Percentiles rank a stretch among this genome's conserved stretches.
Evolutionary conservation across 495 filamentous ascomycete species (phyloP).

Genomic region (Ramalina peruviana): DNA sequence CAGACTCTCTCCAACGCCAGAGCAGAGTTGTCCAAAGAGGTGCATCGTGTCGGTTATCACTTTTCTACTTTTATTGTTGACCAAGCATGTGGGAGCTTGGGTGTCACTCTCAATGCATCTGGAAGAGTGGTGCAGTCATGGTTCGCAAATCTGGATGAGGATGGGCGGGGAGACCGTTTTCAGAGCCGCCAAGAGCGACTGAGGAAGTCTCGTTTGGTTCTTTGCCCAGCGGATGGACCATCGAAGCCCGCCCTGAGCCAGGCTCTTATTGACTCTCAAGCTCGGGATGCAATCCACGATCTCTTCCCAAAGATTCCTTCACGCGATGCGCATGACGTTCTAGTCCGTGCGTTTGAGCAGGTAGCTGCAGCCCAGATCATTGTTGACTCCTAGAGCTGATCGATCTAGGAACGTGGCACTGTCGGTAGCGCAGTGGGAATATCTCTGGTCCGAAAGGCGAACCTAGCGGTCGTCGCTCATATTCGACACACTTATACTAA

Average conservation of each 20-base stretch:
- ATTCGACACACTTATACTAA: constrained; percentile 76
- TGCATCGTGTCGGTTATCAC: constrained; percentile 72
- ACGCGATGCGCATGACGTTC: constrained; percentile 60
- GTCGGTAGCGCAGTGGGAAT: constrained; percentile 59
- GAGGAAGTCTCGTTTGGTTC: constrained; percentile 5
- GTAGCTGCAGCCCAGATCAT: constrained; percentile 28
- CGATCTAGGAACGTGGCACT: constrained; percentile 32
- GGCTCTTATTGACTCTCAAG: constrained; percentile 55
- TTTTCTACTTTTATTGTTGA: constrained; percentile 45
- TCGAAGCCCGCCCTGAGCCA: constrained; percentile 25
- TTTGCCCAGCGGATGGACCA: constrained; percentile 1
- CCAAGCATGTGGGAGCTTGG: constrained; percentile 34
- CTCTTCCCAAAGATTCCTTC: constrained; percentile 78
- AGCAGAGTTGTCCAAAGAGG: constrained; percentile 46
- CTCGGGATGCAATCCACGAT: constrained; percentile 60
- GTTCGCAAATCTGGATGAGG: constrained; percentile 6
- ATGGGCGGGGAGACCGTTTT: neutral
- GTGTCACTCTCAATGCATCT: constrained; percentile 28
- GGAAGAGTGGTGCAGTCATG: constrained; percentile 27
- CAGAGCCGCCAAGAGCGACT: neutral
- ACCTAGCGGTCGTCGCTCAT: constrained; percentile 74
- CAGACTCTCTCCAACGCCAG: constrained; percentile 33
- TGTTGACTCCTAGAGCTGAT: constrained; percentile 10
- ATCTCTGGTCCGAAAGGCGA: constrained; percentile 57
- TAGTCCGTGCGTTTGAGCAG: constrained; percentile 73